phyloP scores from a whole-genome alignment of 1,284 basidiomycete species.

The Naganishia liquefaciens region DNA sequence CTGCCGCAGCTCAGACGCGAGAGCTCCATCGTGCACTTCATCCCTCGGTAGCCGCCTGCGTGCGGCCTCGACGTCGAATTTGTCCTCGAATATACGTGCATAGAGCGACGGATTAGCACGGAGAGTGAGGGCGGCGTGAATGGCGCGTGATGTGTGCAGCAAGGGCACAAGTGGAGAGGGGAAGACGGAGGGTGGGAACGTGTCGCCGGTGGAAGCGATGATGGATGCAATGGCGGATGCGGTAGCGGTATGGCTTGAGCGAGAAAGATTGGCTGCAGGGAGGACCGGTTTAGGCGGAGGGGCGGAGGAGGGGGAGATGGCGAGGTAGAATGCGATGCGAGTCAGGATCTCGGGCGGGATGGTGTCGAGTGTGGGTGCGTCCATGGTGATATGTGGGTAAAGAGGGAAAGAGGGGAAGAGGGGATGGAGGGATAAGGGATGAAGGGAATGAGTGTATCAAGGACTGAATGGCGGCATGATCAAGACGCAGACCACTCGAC shows the following conservation, averaged over 20 bases:
- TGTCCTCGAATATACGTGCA: conserved; percentile 61
- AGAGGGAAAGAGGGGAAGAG: no score
- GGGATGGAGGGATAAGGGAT: no score
- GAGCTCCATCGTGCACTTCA: conserved; percentile 38
- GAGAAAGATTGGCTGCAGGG: no score
- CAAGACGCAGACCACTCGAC: no score
- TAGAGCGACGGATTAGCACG: conserved; percentile 62
- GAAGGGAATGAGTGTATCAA: no score
- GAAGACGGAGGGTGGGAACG: not conserved
- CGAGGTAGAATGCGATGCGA: conserved; percentile 20
- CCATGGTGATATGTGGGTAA: no score
- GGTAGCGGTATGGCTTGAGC: not conserved
- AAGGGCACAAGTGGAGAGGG: conserved; percentile 56
- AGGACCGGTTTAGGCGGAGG: not conserved
- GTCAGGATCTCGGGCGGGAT: conserved; percentile 19
- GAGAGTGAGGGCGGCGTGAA: conserved; percentile 56
- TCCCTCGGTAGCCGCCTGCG: conserved; percentile 59
- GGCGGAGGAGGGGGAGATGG: not conserved
- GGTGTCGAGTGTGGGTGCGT: conserved; percentile 1
- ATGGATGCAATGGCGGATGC: not conserved
- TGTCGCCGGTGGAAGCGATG: not conserved
- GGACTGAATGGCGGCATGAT: no score
- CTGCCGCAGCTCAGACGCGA: conserved; percentile 44
- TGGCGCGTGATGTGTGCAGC: conserved; percentile 57
- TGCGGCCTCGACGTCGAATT: conserved; percentile 64